A percentile compares a stretch with the other conserved stretches of the same genome.
phyloP scores from a whole-genome alignment of 139 green algal species.

The Cymbomonas tetramitiformis region DNA sequence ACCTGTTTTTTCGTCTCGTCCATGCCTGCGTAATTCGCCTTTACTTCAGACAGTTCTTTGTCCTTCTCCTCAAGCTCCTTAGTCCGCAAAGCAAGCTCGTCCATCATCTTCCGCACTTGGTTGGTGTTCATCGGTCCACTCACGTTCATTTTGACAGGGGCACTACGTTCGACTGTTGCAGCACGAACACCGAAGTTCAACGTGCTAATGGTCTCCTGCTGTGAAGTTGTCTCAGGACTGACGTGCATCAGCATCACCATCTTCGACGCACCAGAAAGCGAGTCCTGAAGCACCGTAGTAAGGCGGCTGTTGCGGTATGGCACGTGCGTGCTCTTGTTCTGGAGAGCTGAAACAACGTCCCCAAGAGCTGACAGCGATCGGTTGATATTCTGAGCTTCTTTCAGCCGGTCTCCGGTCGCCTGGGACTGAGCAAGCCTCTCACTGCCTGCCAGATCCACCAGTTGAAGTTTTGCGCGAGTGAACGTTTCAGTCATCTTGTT shows the following conservation, averaged over 20 bases:
- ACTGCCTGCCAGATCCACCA: constrained; percentile 60
- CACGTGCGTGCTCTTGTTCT: constrained; percentile 44
- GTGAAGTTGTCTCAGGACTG: neutral
- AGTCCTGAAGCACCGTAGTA: constrained; percentile 53
- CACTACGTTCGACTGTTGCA: constrained; percentile 65
- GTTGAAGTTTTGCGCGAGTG: constrained; percentile 34
- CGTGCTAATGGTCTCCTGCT: neutral
- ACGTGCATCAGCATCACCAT: constrained; percentile 1
- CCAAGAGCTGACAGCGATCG: constrained; percentile 55
- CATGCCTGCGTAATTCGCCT: too few relatives aligned
- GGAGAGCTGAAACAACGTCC: constrained; percentile 44
- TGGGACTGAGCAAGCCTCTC: constrained; percentile 37
- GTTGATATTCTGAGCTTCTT: constrained; percentile 74
- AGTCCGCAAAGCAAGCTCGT: too few relatives aligned
- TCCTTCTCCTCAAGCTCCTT: too few relatives aligned
- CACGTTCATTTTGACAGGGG: constrained; percentile 43
- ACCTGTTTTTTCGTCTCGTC: too few relatives aligned
- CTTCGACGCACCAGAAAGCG: constrained; percentile 20
- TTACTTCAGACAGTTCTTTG: too few relatives aligned
- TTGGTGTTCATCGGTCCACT: too few relatives aligned
- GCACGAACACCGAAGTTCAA: constrained; percentile 36
- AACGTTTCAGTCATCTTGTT: neutral
- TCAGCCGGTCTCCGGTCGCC: constrained; percentile 38
- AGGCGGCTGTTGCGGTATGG: constrained; percentile 88
- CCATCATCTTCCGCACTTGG: too few relatives aligned